Percentiles rank a stretch among this genome's conserved stretches.
phyloP scores from a whole-genome alignment of 306 rosid genomes.

The Vigna reflexopilosa region DNA sequence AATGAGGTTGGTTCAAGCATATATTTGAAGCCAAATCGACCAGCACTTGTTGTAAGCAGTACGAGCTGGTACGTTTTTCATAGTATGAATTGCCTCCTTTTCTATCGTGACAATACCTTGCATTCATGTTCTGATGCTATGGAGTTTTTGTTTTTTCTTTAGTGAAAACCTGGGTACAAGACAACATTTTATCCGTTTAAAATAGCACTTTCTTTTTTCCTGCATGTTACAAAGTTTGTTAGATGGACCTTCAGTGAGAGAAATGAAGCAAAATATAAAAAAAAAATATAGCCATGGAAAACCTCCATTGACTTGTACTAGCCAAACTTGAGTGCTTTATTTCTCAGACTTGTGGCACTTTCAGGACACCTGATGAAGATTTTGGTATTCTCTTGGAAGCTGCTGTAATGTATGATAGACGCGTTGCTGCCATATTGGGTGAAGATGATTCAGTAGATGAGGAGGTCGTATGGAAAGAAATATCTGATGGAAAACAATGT shows the following conservation, averaged over 20 bases:
- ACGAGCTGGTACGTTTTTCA: constrained; percentile 82
- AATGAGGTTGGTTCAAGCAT: constrained; percentile 54
- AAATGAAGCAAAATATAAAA: background rate
- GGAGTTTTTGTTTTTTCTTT: background rate
- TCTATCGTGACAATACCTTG: background rate
- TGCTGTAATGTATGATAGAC: constrained; percentile 97
- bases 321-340: constrained; percentile 26
- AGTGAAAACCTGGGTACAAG: background rate
- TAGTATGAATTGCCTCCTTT: constrained; percentile 25
- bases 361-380: constrained; percentile 96
- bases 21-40: constrained; percentile 70
- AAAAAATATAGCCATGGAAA: background rate
- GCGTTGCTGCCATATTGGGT: constrained; percentile 86
- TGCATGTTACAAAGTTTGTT: constrained; percentile 10
- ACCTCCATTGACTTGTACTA: background rate
- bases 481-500: constrained; percentile 64
- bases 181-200: background rate
- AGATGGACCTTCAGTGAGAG: constrained; percentile 5
- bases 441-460: constrained; percentile 89
- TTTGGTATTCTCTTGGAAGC: constrained; percentile 94
- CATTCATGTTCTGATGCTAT: constrained; percentile 16
- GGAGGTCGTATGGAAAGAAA: constrained; percentile 75
- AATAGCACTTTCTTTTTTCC: constrained; percentile 20
- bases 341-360: constrained; percentile 35
- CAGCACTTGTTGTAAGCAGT: constrained; percentile 95